These are phyloP conservation scores for Neoarthrinium moseri DNA, from an alignment of 2,329 filamentous ascomycete species.

Conservation along the genomic window DNA sequence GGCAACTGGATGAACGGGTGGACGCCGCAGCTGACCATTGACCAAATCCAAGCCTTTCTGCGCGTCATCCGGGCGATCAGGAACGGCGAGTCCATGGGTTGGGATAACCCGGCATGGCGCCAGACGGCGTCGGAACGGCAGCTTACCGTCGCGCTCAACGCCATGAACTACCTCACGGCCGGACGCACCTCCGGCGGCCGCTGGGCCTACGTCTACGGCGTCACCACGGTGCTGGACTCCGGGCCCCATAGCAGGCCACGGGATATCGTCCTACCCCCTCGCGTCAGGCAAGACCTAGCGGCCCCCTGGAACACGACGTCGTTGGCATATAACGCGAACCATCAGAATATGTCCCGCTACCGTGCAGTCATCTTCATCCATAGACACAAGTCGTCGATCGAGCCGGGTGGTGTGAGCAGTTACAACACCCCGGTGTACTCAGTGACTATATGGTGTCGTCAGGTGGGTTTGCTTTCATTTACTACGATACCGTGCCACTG, in stretches of 20 bases:
- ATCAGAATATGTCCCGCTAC: neutral
- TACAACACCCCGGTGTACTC: neutral
- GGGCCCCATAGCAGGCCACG: neutral
- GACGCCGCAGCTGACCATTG: neutral
- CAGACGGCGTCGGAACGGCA: neutral
- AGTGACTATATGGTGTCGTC: neutral
- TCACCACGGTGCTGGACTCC: neutral
- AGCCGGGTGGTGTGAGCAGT: neutral
- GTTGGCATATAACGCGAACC: no score
- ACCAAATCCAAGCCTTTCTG: neutral
- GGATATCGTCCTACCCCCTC: neutral
- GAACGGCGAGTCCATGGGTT: neutral
- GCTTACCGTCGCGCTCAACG: neutral
- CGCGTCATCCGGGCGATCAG: neutral
- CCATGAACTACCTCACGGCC: neutral
- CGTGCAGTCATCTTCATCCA: neutral
- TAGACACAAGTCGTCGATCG: neutral
- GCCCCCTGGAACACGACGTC: no score
- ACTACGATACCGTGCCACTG: no score
- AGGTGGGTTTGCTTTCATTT: no score
- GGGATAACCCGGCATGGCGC: neutral
- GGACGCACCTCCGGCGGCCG: no score
- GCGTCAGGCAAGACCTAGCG: neutral
- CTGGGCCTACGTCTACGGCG: neutral
- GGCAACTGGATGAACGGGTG: neutral